Conservation (phyloP, 2,329 filamentous ascomycete genomes). For the Penicillium sp. region DNA sequence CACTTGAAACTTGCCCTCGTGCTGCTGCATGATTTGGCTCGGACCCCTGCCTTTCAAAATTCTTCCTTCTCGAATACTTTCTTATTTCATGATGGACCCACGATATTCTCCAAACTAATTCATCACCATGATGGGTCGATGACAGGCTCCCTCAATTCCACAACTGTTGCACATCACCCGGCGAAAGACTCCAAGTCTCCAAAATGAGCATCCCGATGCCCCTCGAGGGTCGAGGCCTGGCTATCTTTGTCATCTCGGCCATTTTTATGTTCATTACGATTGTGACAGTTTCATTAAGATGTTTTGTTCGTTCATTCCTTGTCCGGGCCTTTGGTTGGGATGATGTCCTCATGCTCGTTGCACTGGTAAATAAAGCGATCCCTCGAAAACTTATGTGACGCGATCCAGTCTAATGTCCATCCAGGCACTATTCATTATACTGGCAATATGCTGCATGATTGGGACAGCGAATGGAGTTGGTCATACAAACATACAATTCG, state of each 20-base stretch:
- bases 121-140: neutral
- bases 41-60: neutral
- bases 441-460: slow-evolving; percentile 5
- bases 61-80: neutral
- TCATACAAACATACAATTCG: neutral
- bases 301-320: slow-evolving; percentile 35
- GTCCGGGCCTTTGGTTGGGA: slow-evolving; percentile 32
- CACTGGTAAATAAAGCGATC: slow-evolving; percentile 10
- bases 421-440: slow-evolving; percentile 3
- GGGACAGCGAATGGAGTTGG: neutral
- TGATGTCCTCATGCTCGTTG: slow-evolving; percentile 21
- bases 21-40: neutral
- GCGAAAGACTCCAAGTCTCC: neutral
- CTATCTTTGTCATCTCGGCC: slow-evolving; percentile 16
- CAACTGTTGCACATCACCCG: neutral
- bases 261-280: slow-evolving; percentile 37
- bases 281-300: slow-evolving; percentile 31
- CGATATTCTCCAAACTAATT: neutral
- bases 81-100: neutral
- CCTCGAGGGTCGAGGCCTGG: slow-evolving; percentile 1
- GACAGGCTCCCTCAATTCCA: neutral
- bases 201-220: neutral
- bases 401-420: neutral
- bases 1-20: neutral
- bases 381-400: neutral